Evolutionary conservation across 805 yeast species (phyloP).

Genomic region (Wickerhamomyces bovis): DNA sequence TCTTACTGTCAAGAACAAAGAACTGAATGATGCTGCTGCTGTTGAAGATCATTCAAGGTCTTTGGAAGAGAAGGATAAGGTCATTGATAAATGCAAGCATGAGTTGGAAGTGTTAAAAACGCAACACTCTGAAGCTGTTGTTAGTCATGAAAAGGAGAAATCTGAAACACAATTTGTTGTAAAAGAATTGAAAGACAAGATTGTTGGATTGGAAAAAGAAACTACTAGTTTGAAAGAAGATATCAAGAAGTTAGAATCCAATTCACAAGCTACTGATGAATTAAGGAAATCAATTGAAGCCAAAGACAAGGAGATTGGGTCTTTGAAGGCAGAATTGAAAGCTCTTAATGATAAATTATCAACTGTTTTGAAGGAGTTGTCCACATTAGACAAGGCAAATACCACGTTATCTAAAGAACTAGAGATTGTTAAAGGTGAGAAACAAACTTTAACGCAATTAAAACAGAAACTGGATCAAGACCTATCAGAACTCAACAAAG

Average conservation of each 20-base stretch:
- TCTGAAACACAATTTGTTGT: constrained; percentile 9
- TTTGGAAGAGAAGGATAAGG: constrained; percentile 10
- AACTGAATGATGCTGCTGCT: not conserved
- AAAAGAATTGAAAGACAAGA: constrained; percentile 7
- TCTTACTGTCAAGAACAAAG: constrained; percentile 7
- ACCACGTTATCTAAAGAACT: constrained; percentile 13
- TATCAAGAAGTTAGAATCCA: not conserved
- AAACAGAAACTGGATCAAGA: constrained; percentile 14
- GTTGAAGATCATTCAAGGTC: constrained; percentile 1
- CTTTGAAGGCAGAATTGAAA: not conserved
- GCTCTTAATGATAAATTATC: not conserved
- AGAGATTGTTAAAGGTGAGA: constrained; percentile 16
- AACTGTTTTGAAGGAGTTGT: not conserved
- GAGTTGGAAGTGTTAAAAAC: constrained; percentile 26
- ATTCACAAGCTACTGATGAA: not conserved
- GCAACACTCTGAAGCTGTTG: constrained; percentile 31
- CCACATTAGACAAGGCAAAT: constrained; percentile 16
- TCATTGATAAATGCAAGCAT: constrained; percentile 18
- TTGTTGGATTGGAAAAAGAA: not conserved
- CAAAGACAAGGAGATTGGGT: not conserved
- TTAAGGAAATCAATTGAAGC: not conserved
- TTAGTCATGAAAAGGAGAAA: constrained; percentile 19
- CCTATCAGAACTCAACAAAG: constrained; percentile 12
- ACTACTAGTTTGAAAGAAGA: constrained; percentile 4
- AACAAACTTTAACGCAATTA: constrained; percentile 19